phyloP scores from a whole-genome alignment of 139 green algal species.

The Chlorella sp. region DNA sequence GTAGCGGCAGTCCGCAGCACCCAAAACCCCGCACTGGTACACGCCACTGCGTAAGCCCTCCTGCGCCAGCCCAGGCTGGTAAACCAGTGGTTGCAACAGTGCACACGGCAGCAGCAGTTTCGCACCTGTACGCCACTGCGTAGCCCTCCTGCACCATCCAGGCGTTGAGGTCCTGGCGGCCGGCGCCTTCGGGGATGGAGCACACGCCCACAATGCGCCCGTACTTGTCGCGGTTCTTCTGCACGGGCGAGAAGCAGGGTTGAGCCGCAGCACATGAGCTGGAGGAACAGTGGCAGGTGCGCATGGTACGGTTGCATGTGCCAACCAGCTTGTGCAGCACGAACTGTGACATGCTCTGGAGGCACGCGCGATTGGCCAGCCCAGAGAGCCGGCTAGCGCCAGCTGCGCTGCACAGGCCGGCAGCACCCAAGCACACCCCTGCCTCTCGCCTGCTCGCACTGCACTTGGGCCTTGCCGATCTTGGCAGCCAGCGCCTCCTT shows the following conservation, averaged over 20 bases:
- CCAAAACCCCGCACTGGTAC: too few species aligned
- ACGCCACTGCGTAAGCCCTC: too few species aligned
- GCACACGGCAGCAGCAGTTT: neutral
- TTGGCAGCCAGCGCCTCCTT: conserved; percentile 58
- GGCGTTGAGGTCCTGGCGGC: conserved; percentile 59
- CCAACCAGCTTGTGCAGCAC: too few species aligned
- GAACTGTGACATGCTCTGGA: too few species aligned
- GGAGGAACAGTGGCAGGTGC: neutral
- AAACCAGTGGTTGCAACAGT: neutral
- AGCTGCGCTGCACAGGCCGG: too few species aligned
- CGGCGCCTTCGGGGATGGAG: neutral
- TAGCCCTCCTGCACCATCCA: conserved; percentile 79
- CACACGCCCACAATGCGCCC: conserved; percentile 71
- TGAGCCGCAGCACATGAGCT: neutral
- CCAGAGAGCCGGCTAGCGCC: neutral
- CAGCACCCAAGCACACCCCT: too few species aligned
- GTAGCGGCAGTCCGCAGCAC: too few species aligned
- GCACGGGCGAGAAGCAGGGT: neutral
- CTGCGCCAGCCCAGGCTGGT: neutral
- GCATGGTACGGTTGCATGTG: neutral
- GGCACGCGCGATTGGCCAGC: too few species aligned
- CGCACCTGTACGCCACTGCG: conserved; percentile 77
- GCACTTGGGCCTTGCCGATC: conserved; percentile 53
- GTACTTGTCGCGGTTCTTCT: conserved; percentile 75
- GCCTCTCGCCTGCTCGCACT: conserved; percentile 46